These are phyloP conservation scores for Margaritispora aquatica DNA, from an alignment of 495 filamentous ascomycete species.

Conservation along the genomic window DNA sequence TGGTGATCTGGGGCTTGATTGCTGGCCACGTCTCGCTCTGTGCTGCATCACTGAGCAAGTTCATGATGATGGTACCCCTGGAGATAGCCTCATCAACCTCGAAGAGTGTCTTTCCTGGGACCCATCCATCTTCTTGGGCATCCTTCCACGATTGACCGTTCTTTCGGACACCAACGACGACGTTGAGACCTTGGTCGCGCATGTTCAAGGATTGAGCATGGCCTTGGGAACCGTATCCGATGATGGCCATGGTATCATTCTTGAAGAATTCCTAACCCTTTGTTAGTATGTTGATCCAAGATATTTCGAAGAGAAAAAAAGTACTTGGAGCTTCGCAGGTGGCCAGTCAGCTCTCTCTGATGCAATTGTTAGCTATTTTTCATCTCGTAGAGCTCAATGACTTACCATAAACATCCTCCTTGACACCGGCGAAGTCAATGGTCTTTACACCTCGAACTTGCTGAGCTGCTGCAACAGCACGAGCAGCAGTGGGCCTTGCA, in stretches of 20 bases:
- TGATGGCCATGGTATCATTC: constrained; percentile 97
- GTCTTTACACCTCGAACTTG: constrained; percentile 76
- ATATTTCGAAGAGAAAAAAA: constrained; percentile 28
- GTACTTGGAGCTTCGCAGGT: constrained; percentile 87
- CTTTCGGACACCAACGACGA: constrained; percentile 97
- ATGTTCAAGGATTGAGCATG: constrained; percentile 99
- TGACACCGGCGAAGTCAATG: constrained; percentile 88
- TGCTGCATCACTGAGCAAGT: constrained; percentile 93
- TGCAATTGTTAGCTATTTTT: constrained; percentile 8
- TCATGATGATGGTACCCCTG: constrained; percentile 96
- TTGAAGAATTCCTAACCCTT: constrained; percentile 87
- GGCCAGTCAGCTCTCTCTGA: constrained; percentile 97
- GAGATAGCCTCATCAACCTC: constrained; percentile 92
- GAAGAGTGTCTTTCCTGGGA: constrained; percentile 96
- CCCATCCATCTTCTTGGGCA: constrained; percentile 93
- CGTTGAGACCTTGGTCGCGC: constrained; percentile 97
- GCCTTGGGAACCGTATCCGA: constrained; percentile 96
- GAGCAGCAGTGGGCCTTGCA: constrained; percentile 46
- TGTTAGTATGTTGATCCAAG: constrained; percentile 11
- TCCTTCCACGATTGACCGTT: constrained; percentile 98
- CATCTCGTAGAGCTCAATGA: constrained; percentile 4
- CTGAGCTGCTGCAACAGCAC: constrained; percentile 49
- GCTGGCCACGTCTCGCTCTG: constrained; percentile 97
- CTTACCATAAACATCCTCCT: constrained; percentile 89
- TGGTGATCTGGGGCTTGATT: constrained; percentile 95